Percentiles rank a stretch among this genome's conserved stretches.
Evolutionary conservation across 768 basidiomycete genomes (phyloP).

Genomic region (Polyporus arcularius): DNA sequence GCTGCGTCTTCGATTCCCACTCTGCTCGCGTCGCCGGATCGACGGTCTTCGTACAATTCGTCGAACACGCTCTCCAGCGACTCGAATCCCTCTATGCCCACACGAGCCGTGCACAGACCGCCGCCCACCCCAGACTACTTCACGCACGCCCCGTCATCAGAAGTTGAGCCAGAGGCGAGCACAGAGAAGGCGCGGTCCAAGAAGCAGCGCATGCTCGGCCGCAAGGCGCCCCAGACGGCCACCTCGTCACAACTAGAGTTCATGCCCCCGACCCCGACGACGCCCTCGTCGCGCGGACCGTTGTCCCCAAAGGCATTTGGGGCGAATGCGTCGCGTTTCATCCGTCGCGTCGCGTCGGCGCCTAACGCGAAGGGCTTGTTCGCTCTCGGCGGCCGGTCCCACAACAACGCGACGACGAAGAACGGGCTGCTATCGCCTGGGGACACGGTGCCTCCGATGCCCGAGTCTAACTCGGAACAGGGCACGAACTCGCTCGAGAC

Average conservation of each 20-base stretch:
- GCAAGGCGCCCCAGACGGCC: conserved; percentile 46
- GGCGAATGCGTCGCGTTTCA: conserved; percentile 81
- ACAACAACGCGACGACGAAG: conserved; percentile 56
- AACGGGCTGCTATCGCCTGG: conserved; percentile 79
- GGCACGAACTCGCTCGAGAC: conserved; percentile 78
- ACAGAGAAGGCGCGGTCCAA: conserved; percentile 28
- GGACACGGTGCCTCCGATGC: conserved; percentile 57
- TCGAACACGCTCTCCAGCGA: conserved; percentile 77
- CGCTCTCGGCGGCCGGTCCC: conserved; percentile 55
- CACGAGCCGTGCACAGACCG: conserved; percentile 20
- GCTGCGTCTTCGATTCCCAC: conserved; percentile 20
- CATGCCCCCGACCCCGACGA: conserved; percentile 35
- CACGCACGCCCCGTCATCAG: conserved; percentile 20
- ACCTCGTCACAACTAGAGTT: conserved; percentile 53
- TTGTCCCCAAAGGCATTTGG: conserved; percentile 70
- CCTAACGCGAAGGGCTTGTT: conserved; percentile 96
- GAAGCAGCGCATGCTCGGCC: conserved; percentile 31
- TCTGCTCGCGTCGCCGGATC: conserved; percentile 52
- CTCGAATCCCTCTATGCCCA: conserved; percentile 47
- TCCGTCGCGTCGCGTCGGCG: conserved; percentile 93
- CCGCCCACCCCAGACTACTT: conserved; percentile 27
- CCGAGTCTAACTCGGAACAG: conserved; percentile 51
- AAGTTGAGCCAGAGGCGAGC: conserved; percentile 12
- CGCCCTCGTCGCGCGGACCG: conserved; percentile 43
- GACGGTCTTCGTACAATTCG: conserved; percentile 77